Percentiles rank a stretch among this genome's conserved stretches.
Conservation (phyloP, 2,329 filamentous ascomycete species). For the Ilyonectria destructans region DNA sequence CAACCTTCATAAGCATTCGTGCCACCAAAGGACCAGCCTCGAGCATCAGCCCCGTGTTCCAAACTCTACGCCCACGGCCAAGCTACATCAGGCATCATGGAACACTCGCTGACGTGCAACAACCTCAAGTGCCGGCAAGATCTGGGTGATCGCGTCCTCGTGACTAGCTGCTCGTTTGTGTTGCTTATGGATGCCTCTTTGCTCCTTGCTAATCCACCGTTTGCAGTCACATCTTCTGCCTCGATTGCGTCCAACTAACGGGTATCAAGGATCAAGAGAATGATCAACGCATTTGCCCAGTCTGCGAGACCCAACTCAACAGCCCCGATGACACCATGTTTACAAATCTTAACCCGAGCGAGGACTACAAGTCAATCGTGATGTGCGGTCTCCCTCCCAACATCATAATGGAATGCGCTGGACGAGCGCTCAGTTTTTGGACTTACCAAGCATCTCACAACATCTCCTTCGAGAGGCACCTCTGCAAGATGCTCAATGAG, state of each 20-base stretch:
- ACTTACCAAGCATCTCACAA: slow-evolving; percentile 89
- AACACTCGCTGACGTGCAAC: slow-evolving; percentile 85
- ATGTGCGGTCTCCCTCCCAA: slow-evolving; percentile 87
- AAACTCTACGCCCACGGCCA: background rate
- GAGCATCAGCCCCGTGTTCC: background rate
- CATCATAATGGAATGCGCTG: slow-evolving; percentile 89
- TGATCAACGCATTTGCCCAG: slow-evolving; percentile 75
- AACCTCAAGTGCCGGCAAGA: slow-evolving; percentile 81
- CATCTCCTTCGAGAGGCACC: slow-evolving; percentile 84
- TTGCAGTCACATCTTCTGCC: slow-evolving; percentile 87
- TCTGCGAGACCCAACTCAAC: slow-evolving; percentile 78
- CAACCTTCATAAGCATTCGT: background rate
- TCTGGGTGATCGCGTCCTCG: slow-evolving; percentile 81
- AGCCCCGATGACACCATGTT: slow-evolving; percentile 84
- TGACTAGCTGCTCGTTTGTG: slow-evolving; percentile 87
- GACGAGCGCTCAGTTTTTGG: slow-evolving; percentile 86
- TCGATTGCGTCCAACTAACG: slow-evolving; percentile 77
- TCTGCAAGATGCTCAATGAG: slow-evolving; percentile 80
- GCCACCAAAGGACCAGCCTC: background rate
- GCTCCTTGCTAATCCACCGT: slow-evolving; percentile 19
- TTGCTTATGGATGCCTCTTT: background rate
- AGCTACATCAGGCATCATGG: slow-evolving; percentile 70
- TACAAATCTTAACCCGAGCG: slow-evolving; percentile 81
- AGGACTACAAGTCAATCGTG: slow-evolving; percentile 92
- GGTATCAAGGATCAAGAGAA: slow-evolving; percentile 68